Evolutionary conservation across 2,329 filamentous ascomycete species (phyloP).

Genomic region (Diplocarpon rosae): DNA sequence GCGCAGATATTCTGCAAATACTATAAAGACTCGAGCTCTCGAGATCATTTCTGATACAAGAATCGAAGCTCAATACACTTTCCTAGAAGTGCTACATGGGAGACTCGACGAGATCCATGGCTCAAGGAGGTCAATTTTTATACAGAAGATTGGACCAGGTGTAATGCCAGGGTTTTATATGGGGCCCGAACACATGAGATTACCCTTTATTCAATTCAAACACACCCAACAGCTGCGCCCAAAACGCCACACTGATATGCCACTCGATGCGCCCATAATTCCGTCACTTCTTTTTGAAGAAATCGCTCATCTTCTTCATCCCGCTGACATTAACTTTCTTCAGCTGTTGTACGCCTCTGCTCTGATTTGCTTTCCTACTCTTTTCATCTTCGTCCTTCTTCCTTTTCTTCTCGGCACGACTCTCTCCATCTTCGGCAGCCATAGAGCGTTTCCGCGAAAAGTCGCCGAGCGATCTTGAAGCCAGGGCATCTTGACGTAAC

Average conservation of each 20-base stretch:
- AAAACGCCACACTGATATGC: too few relatives aligned
- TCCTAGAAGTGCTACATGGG: too few relatives aligned
- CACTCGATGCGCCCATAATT: not conserved
- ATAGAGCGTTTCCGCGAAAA: constrained; percentile 59
- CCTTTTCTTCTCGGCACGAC: constrained; percentile 65
- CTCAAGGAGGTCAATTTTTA: too few relatives aligned
- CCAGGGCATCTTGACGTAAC: constrained; percentile 59
- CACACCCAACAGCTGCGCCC: too few relatives aligned
- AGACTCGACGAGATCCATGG: too few relatives aligned
- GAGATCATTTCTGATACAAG: too few relatives aligned
- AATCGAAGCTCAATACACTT: too few relatives aligned
- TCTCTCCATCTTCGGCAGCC: constrained; percentile 50
- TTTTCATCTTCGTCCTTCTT: constrained; percentile 84
- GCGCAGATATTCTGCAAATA: not conserved
- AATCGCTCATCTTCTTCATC: constrained; percentile 95
- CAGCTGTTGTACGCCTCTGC: constrained; percentile 64
- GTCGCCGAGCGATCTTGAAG: constrained; percentile 56
- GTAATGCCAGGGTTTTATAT: not conserved
- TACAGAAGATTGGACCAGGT: too few relatives aligned
- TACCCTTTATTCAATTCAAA: not conserved
- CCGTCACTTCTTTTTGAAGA: constrained; percentile 61
- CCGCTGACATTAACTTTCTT: constrained; percentile 84
- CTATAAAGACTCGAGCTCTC: not conserved
- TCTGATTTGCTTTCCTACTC: constrained; percentile 65
- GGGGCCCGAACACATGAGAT: not conserved